Percentiles rank a stretch among this genome's conserved stretches.
phyloP scores from a whole-genome alignment of 257 asterid species.

The Ajuga chamaepitys region DNA sequence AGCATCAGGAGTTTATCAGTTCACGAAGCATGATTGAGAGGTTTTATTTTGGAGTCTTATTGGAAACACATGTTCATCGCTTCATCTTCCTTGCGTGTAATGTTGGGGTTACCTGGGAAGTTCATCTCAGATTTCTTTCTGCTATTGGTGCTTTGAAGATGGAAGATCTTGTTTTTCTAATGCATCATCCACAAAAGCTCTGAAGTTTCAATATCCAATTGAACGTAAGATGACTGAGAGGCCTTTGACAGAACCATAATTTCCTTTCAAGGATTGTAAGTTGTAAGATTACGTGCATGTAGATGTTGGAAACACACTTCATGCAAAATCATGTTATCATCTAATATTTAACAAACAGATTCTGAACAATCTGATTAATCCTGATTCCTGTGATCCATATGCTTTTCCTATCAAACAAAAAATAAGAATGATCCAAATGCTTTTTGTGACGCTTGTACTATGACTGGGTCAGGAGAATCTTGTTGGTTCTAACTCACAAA shows the following conservation, averaged over 20 bases:
- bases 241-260: conserved; percentile 38
- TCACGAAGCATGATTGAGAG: conserved; percentile 19
- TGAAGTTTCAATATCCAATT: conserved; percentile 34
- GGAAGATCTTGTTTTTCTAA: conserved; percentile 33
- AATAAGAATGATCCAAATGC: conserved; percentile 9
- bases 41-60: conserved; percentile 19
- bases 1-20: conserved; percentile 19
- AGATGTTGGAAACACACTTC: conserved; percentile 15
- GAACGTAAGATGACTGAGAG: conserved; percentile 36
- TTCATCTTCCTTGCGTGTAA: conserved; percentile 21
- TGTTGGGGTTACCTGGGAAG: conserved; percentile 30
- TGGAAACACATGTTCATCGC: conserved; percentile 22
- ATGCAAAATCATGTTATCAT: conserved; percentile 4
- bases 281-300: conserved; percentile 23
- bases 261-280: conserved; percentile 26
- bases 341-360: conserved; percentile 10
- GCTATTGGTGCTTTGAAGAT: conserved; percentile 33
- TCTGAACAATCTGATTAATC: not conserved
- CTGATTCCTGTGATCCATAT: conserved; percentile 1
- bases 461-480: conserved; percentile 3
- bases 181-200: conserved; percentile 42
- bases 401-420: too few relatives aligned
- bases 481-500: conserved; percentile 6
- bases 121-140: conserved; percentile 27
- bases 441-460: not conserved